phyloP scores from a whole-genome alignment of 208 protist species.

The Trypanosoma boissoni region DNA sequence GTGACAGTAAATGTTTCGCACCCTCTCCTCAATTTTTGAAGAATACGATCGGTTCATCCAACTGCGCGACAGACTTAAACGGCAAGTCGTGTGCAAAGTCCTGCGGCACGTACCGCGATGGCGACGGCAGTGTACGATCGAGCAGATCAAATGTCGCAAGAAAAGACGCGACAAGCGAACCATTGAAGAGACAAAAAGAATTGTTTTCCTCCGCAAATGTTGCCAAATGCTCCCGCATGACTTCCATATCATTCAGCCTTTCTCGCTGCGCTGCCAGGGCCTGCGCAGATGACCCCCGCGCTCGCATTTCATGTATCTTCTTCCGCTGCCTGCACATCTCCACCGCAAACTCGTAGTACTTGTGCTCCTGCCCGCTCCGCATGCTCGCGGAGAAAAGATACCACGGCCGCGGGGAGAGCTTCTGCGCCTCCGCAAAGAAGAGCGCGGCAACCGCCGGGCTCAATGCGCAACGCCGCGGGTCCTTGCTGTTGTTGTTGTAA shows the following conservation, averaged over 20 bases:
- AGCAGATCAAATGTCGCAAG: conserved; percentile 74
- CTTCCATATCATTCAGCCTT: conserved; percentile 66
- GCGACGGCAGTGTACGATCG: conserved; percentile 55
- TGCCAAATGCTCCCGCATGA: conserved; percentile 61
- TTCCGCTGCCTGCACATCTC: conserved; percentile 63
- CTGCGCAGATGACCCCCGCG: conserved; percentile 32
- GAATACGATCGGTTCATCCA: conserved; percentile 82
- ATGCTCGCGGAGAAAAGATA: conserved; percentile 81
- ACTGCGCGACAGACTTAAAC: conserved; percentile 52
- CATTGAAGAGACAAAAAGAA: conserved; percentile 74
- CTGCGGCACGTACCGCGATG: conserved; percentile 80
- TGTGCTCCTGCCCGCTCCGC: conserved; percentile 57
- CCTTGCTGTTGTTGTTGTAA: too few relatives aligned
- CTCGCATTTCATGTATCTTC: conserved; percentile 57
- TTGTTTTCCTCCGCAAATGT: conserved; percentile 31
- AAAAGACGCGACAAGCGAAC: conserved; percentile 78
- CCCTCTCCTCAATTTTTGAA: conserved; percentile 50
- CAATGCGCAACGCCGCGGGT: too few relatives aligned
- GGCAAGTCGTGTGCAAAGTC: conserved; percentile 85
- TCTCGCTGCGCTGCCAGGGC: conserved; percentile 58
- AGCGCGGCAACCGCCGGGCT: conserved; percentile 42
- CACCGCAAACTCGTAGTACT: conserved; percentile 75
- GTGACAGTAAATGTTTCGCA: too few relatives aligned
- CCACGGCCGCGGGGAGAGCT: conserved; percentile 64
- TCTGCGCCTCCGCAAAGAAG: conserved; percentile 56